These are phyloP conservation scores for Tolypocladium inflatum DNA, from an alignment of 2,329 filamentous ascomycete species.

Conservation along the genomic window DNA sequence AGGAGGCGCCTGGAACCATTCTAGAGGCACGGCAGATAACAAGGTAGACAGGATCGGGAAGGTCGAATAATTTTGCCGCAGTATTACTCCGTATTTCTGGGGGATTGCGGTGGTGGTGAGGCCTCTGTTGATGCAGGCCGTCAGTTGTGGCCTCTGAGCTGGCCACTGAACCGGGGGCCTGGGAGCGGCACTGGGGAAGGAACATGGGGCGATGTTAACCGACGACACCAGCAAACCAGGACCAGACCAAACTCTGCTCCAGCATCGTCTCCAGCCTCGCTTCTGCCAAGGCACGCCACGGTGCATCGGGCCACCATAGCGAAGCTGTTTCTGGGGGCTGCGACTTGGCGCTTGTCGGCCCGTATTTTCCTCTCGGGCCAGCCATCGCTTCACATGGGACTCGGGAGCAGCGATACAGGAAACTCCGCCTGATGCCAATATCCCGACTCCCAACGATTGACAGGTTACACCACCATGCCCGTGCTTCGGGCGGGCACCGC, in stretches of 20 bases:
- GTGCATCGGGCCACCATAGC: not conserved
- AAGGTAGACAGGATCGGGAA: not conserved
- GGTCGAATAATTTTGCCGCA: not conserved
- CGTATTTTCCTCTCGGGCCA: not conserved
- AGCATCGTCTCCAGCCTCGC: not conserved
- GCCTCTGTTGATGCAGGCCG: not conserved
- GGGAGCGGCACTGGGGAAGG: not conserved
- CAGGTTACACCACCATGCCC: not conserved
- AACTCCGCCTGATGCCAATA: not conserved
- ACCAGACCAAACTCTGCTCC: not conserved
- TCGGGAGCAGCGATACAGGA: not conserved
- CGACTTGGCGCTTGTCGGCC: not conserved
- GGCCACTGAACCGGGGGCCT: not conserved
- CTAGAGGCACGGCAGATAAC: not conserved
- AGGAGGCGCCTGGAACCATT: not conserved
- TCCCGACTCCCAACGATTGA: not conserved
- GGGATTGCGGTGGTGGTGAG: not conserved
- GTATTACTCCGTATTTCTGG: too few relatives aligned
- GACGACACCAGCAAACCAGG: too few relatives aligned
- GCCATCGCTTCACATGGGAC: not conserved
- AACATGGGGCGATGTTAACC: not conserved
- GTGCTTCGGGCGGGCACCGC: not conserved
- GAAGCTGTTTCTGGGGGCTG: not conserved
- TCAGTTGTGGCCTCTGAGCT: not conserved
- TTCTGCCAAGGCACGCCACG: not conserved